Evolutionary conservation across 1,284 basidiomycete species (phyloP), one percentile per base, ranked within the genome.

Genomic region (Cryptococcus sp.): DNA sequence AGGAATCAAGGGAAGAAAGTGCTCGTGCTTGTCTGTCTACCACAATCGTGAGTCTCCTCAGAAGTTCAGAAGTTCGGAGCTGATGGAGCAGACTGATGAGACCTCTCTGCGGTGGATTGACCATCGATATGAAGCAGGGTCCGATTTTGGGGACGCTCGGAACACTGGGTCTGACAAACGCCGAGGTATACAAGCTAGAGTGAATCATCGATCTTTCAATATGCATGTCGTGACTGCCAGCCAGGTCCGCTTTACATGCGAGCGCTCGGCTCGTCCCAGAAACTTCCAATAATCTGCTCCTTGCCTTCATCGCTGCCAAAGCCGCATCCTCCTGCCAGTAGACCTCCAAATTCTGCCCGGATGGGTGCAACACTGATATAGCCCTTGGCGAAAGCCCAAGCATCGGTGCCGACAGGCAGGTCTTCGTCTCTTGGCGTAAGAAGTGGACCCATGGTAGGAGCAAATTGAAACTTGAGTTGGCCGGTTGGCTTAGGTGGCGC

Each of bases 341-440:
- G 40, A 4, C 60, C 62, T 14, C 59, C 60, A 57, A 56, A 69
- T 48, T 62, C 61, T 3, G 70, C 69, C 16, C 66, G 47, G 3
- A 72, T 55, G 1, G 70, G 70, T 16, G 65, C 65, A 2, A 72
- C 69, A 28, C 61, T 63, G 16, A 61, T 60, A 49, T 67, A 71
- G 0, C 70, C 71, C 47, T 68, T 63, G 13, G 67, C 62, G 52
- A 73, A 72, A 13, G 69, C 71, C 71, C 71, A 92, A 0, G 82
- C 83, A 73, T 94, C 91, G 9, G 86, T 84, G 2, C 87, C 89
- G 37, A 82, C 77, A 0, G 88, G 86, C 19, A 92, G 69, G 9
- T 73, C 72, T 1, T 80, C 78, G 22, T 78, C 56, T 18, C 79
- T 70, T 1, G 88, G 87, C 44, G 79, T 80, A 49, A 94, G 79